phyloP scores from a whole-genome alignment of 148 eudicot genomes.

The Amaranthus cruentus region DNA sequence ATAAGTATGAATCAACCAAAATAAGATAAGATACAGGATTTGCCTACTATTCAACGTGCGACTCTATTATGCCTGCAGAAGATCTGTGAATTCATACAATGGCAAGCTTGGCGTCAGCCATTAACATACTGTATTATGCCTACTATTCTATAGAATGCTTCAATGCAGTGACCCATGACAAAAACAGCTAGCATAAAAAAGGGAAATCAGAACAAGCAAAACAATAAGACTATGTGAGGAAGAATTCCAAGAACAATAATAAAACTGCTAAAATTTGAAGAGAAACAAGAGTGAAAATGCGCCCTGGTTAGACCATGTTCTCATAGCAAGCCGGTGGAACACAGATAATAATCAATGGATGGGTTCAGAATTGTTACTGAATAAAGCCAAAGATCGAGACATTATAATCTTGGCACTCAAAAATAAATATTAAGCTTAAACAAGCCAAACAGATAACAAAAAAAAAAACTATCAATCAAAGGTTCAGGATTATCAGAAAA shows the following conservation, averaged over 20 bases:
- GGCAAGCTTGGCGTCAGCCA: neutral
- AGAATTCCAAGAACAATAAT: constrained; percentile 4
- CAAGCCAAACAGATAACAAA: neutral
- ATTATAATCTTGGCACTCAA: constrained; percentile 15
- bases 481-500: constrained; percentile 11
- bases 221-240: neutral
- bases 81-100: neutral
- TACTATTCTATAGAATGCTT: neutral
- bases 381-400: neutral
- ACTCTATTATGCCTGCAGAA: neutral
- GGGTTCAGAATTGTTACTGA: constrained; percentile 1
- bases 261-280: neutral
- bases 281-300: neutral
- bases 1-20: neutral
- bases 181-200: neutral
- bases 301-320: neutral
- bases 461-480: constrained; percentile 9
- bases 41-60: neutral
- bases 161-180: neutral
- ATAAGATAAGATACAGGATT: neutral
- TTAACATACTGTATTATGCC: neutral
- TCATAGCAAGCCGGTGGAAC: neutral
- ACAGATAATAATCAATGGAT: neutral
- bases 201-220: neutral
- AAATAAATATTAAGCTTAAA: constrained; percentile 1